phyloP scores from a whole-genome alignment of 106 monocot genomes.

The Dioscorea zingiberensis region DNA sequence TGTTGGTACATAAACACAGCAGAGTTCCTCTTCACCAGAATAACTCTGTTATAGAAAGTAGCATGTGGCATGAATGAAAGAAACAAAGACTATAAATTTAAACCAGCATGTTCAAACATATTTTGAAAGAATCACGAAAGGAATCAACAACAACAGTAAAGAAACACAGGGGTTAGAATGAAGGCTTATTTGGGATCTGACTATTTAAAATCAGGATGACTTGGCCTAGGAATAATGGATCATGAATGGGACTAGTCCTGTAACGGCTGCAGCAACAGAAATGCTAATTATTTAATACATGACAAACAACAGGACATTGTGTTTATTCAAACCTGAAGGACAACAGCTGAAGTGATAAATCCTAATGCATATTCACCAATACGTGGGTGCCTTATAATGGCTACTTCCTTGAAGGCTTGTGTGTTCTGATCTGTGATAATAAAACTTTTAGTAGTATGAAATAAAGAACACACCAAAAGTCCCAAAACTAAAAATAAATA shows the following conservation, averaged over 20 bases:
- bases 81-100: background rate
- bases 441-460: background rate
- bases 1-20: conserved; percentile 14
- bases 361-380: conserved; percentile 20
- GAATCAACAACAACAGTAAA: no score
- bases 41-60: conserved; percentile 5
- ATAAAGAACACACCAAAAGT: background rate
- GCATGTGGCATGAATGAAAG: background rate
- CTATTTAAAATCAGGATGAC: no score
- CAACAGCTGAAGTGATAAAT: conserved; percentile 14
- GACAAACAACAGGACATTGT: no score
- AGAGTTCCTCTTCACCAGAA: conserved; percentile 16
- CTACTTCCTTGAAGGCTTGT: conserved; percentile 20
- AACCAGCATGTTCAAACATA: background rate
- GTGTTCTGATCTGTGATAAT: conserved; percentile 12
- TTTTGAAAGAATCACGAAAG: no score
- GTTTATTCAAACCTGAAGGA: conserved; percentile 6
- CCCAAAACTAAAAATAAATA: background rate
- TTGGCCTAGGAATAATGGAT: no score
- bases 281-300: no score
- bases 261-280: no score
- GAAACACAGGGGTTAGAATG: no score
- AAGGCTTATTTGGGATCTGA: no score
- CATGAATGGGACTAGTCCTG: no score
- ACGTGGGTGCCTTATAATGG: conserved; percentile 17